Percentiles rank a stretch among this genome's conserved stretches.
Conservation (phyloP, 1,284 basidiomycete species). For the Ustilago trichophora region DNA sequence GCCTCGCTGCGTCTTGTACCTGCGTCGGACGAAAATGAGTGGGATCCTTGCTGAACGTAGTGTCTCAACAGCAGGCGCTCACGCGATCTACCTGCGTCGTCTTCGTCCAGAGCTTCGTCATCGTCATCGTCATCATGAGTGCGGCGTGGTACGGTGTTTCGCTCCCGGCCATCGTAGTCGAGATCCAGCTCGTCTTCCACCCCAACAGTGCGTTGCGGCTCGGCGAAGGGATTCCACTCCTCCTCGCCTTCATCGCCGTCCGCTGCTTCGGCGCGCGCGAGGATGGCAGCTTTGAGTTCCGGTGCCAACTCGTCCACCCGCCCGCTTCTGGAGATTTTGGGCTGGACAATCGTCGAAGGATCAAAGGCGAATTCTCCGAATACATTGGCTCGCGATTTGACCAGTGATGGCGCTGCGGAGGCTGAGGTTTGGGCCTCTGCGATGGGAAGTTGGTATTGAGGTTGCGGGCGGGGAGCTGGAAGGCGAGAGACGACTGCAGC, state of each 20-base stretch:
- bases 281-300: constrained; percentile 47
- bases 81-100: constrained; percentile 10
- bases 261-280: constrained; percentile 45
- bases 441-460: not conserved
- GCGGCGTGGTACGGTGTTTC: constrained; percentile 1
- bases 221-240: constrained; percentile 49
- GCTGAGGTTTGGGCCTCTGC: not conserved
- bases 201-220: constrained; percentile 25
- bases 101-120: constrained; percentile 2
- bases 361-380: constrained; percentile 41
- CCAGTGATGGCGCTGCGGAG: constrained; percentile 12
- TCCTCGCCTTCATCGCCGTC: constrained; percentile 46
- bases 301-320: constrained; percentile 32
- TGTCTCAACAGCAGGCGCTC: constrained; percentile 34
- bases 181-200: constrained; percentile 51
- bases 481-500: too few relatives aligned
- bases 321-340: constrained; percentile 7
- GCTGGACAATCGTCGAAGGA: constrained; percentile 17
- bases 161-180: constrained; percentile 35
- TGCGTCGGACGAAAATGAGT: constrained; percentile 22
- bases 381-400: constrained; percentile 42
- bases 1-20: constrained; percentile 17
- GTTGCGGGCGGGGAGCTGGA: not conserved
- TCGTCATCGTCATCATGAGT: constrained; percentile 6
- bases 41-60: constrained; percentile 31